phyloP scores from a whole-genome alignment of 257 asterid species.

The Cruciata laevipes region DNA sequence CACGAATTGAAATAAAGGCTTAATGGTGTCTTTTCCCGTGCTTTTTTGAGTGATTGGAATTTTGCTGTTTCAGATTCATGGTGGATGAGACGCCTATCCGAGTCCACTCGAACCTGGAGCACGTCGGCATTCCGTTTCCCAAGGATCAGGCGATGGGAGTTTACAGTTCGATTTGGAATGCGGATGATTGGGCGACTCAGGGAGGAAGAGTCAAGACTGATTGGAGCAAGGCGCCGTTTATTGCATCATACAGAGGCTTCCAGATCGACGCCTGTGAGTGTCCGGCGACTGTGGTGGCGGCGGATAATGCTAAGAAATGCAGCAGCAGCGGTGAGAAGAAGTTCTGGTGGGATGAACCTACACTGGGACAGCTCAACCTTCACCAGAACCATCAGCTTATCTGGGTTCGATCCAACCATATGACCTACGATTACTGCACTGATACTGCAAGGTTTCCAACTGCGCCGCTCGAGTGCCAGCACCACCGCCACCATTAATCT shows the following conservation, averaged over 20 bases:
- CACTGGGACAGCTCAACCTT: conserved; percentile 48
- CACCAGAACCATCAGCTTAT: conserved; percentile 87
- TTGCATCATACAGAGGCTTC: conserved; percentile 61
- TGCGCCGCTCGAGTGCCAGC: conserved; percentile 65
- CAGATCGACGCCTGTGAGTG: conserved; percentile 55
- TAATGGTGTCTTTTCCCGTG: background rate
- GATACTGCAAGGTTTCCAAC: conserved; percentile 60
- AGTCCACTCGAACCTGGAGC: conserved; percentile 68
- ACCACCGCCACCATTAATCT: conserved; percentile 59
- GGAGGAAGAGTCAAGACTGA: conserved; percentile 85
- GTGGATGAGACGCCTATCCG: conserved; percentile 87
- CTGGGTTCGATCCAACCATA: conserved; percentile 80
- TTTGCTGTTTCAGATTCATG: conserved; percentile 39
- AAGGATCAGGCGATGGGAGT: conserved; percentile 86
- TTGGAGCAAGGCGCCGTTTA: conserved; percentile 79
- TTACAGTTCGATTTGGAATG: conserved; percentile 87
- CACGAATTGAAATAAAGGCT: too few relatives aligned
- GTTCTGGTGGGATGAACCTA: conserved; percentile 81
- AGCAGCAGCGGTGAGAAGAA: conserved; percentile 33
- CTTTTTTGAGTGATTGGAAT: background rate
- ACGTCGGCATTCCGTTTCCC: conserved; percentile 70
- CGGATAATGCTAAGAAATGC: conserved; percentile 42
- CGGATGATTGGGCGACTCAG: conserved; percentile 95
- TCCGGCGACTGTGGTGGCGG: conserved; percentile 37
- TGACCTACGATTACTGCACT: conserved; percentile 71